phyloP scores from a whole-genome alignment of 345 rosid genomes.

The Eucalyptus sp. region DNA sequence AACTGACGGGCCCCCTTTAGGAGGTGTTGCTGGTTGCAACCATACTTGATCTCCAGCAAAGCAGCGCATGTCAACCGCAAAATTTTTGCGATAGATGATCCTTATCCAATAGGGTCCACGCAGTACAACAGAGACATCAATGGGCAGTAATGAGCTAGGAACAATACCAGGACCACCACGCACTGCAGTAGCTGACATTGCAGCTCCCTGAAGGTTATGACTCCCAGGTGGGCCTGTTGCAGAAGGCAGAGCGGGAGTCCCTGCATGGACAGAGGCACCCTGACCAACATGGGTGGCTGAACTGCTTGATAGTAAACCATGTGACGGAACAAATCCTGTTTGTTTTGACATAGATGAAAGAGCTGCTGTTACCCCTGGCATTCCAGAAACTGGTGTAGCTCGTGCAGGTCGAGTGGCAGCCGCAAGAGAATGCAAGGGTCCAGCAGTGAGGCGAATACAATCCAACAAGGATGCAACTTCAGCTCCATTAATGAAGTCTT shows the following conservation, averaged over 20 bases:
- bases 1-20: constrained; percentile 77
- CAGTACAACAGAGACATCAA: constrained; percentile 96
- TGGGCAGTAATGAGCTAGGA: constrained; percentile 93
- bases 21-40: constrained; percentile 99
- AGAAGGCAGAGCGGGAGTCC: constrained; percentile 34
- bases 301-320: constrained; percentile 39
- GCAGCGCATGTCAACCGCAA: constrained; percentile 99
- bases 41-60: constrained; percentile 99
- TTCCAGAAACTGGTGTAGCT: constrained; percentile 63
- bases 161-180: constrained; percentile 97
- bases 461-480: constrained; percentile 96
- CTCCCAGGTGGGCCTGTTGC: constrained; percentile 44
- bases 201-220: constrained; percentile 56
- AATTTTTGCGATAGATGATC: constrained; percentile 86
- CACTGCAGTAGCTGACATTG: constrained; percentile 74
- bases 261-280: constrained; percentile 27
- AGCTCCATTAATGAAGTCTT: constrained; percentile 92
- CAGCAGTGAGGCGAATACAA: constrained; percentile 95
- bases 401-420: constrained; percentile 99
- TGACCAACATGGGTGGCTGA: constrained; percentile 36
- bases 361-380: constrained; percentile 37
- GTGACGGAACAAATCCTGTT: constrained; percentile 42
- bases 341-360: constrained; percentile 51
- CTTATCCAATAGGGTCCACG: constrained; percentile 99
- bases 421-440: constrained; percentile 90